Percentiles rank a stretch among this genome's conserved stretches.
phyloP scores from a whole-genome alignment of 208 protist genomes.

The Wallacemonas sp. region DNA sequence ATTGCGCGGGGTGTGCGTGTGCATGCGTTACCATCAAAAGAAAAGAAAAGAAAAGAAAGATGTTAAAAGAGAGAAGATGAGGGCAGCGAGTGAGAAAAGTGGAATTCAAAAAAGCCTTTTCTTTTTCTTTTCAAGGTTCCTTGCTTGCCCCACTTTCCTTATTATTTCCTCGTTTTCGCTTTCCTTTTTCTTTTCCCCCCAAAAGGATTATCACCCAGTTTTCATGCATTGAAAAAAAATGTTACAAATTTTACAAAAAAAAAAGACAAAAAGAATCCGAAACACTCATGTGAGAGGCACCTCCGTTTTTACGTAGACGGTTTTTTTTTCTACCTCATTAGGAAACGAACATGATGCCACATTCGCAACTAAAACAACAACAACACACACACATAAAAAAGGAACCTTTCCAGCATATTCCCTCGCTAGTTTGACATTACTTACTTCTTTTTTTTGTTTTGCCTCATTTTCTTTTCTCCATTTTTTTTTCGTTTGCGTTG shows the following conservation, averaged over 20 bases:
- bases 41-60: neutral
- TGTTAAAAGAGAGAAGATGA: constrained; percentile 11
- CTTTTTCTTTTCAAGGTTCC: no score
- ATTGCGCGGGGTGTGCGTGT: no score
- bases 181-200: neutral
- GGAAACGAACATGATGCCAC: no score
- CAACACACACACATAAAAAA: no score
- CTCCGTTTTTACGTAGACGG: no score
- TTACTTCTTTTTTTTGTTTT: constrained; percentile 17
- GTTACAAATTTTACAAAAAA: neutral
- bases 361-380: no score
- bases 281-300: no score
- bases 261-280: neutral
- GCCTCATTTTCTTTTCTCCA: constrained; percentile 10
- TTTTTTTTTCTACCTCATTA: no score
- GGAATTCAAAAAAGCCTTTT: no score
- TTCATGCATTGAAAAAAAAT: no score
- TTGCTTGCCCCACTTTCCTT: neutral
- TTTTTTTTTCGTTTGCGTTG: neutral
- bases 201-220: no score
- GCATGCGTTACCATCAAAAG: neutral
- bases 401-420: neutral
- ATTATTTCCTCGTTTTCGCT: no score
- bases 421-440: neutral
- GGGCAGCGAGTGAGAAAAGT: constrained; percentile 2